These are phyloP conservation scores for Alopecurus myosuroides DNA, from an alignment of 176 grass and related monocot species.

Conservation along the genomic window DNA sequence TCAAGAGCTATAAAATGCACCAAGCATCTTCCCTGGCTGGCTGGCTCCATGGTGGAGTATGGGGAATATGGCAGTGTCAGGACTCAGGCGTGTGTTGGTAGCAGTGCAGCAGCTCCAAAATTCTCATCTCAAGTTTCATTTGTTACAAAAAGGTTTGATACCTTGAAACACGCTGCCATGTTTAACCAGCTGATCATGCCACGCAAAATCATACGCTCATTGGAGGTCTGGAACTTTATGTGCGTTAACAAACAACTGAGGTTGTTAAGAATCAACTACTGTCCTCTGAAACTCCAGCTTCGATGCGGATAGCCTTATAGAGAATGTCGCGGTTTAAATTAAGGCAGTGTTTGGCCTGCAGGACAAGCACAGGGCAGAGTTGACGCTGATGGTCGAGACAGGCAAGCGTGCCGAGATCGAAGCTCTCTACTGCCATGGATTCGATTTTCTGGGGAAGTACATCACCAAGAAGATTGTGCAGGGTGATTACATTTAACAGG, in stretches of 20 bases:
- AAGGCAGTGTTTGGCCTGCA: constrained; percentile 19
- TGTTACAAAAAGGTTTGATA: background rate
- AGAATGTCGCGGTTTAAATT: background rate
- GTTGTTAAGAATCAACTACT: background rate
- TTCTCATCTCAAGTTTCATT: background rate
- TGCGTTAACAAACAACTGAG: background rate
- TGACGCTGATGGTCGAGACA: constrained; percentile 61
- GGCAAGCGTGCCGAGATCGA: constrained; percentile 81
- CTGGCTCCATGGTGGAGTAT: background rate
- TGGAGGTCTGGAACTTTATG: background rate
- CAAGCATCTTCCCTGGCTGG: background rate
- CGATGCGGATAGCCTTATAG: background rate
- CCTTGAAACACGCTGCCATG: background rate
- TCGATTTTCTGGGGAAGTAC: constrained; percentile 84
- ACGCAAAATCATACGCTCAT: background rate
- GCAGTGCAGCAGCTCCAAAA: background rate
- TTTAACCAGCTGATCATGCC: background rate
- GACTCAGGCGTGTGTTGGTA: background rate
- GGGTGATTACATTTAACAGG: constrained; percentile 76
- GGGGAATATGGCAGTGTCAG: background rate
- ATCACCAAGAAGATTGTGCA: constrained; percentile 87
- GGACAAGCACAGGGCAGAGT: constrained; percentile 60
- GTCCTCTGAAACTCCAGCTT: background rate
- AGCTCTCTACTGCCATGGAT: constrained; percentile 80
- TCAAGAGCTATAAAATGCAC: background rate